phyloP scores from a whole-genome alignment of 768 basidiomycete genomes.

The Termitomyces bulborhizus region DNA sequence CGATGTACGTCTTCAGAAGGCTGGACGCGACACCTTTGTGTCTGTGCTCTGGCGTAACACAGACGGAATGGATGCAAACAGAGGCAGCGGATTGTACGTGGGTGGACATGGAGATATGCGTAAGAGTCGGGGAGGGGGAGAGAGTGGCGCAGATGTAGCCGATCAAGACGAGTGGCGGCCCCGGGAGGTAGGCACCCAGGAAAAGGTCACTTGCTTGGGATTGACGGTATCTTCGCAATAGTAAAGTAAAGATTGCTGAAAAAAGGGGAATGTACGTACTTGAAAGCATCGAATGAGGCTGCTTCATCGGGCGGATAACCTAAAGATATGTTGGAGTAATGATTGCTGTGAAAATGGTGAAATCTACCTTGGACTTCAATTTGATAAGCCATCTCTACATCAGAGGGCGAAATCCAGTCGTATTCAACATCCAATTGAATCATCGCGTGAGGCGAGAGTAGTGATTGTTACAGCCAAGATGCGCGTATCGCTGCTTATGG shows the following conservation, averaged over 20 bases:
- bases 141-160: conserved; percentile 67
- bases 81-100: conserved; percentile 47
- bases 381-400: neutral
- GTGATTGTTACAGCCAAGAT: neutral
- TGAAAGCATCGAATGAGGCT: conserved; percentile 38
- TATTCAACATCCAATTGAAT: neutral
- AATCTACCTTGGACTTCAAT: neutral
- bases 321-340: neutral
- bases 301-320: conserved; percentile 14
- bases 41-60: conserved; percentile 36
- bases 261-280: conserved; percentile 22
- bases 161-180: conserved; percentile 35
- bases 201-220: conserved; percentile 52
- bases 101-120: conserved; percentile 62
- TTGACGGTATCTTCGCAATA: conserved; percentile 47
- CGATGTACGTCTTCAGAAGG: conserved; percentile 55
- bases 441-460: neutral
- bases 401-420: neutral
- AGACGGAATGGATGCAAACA: conserved; percentile 68
- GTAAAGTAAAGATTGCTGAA: neutral
- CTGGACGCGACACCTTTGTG: conserved; percentile 43
- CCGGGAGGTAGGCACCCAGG: conserved; percentile 49
- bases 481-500: too few relatives aligned
- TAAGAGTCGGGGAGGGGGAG: conserved; percentile 44
- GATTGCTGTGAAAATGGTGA: neutral